Base-by-base conservation (phyloP, 176 grass and related monocot genomes). In the Tuctoria greenei region DNA sequence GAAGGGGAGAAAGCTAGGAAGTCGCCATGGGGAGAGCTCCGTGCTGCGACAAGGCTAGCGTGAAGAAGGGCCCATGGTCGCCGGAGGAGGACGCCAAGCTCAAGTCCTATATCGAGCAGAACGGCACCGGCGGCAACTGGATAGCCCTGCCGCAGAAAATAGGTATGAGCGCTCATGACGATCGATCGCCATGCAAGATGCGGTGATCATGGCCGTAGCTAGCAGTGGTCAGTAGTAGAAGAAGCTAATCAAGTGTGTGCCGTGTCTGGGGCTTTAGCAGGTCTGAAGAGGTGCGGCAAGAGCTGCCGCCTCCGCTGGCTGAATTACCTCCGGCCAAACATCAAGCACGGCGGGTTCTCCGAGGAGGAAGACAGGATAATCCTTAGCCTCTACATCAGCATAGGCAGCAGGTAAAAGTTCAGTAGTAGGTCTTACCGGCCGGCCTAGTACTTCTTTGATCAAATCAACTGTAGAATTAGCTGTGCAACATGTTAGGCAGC, bases 221-320 rank as follows among this genome's bases (percentile, higher is more conserved):
- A 62, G 74, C 6, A 37, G 58, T 1, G 24, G 47, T 0, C 1
- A 50, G 24, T 10, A 7, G 20, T 8, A 51, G 45, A 64, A 67
- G 4, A 62, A 71, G 52, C 35, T 79, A 72, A 60, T 36, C 38
- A 44, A 45, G 72, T 59, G 38, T n/a, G 44, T 41, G 41, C 25
- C 31, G 38, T 41, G 50, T 50, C 26, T n/a, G 11, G 46, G 23
- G 21, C 23, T 39, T 79, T 57, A n/a, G 23, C 81, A 97, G 93
- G 93, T 40, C 74, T 97, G 62, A 97, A 91, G 64, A 88, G 95
- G 58, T 97, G 95, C 38, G 95, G 95, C 58, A 97, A 97, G 86
- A 97, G 95, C 79, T 97, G 95, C 79, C 84, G 95, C 49, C 88
- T 97, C 66, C 86, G 95, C 67, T 97, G 95, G 95, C 77, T 97